Evolutionary conservation across 345 rosid species (phyloP), one percentile per base, ranked within the genome.

Genomic region (Orychophragmus violaceus): DNA sequence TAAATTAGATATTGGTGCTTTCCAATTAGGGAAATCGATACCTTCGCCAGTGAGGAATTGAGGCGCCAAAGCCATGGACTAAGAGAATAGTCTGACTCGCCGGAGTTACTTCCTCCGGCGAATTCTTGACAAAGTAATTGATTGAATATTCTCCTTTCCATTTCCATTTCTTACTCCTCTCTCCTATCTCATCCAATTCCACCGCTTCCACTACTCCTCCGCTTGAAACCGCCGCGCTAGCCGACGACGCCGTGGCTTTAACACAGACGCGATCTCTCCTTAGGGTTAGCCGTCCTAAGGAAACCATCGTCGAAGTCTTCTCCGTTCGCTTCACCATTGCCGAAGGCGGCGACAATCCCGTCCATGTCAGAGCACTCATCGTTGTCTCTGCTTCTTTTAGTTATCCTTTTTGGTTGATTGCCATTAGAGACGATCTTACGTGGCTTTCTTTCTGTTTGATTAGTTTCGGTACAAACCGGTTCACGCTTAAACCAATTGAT

Each of bases 11-110:
- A 32, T 5, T 55, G 18, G 14, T 28, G 53, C 23, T 56, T 41
- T 8, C 23, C 1, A 36, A 65, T n/a, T 5, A 22, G 4, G 44
- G 18, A 33, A 17, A 24, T 1, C 1, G 11, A 46, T 71, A 87
- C 96, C 92, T 87, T 76, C 95, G 83, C 96, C 96, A 85, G 45
- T 89, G 96, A 73, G 96, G 87, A 79, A 92, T 81, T 23, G 95
- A 92, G 57, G 96, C 98, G 6, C 96, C 95, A 54, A 92, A 92
- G 41, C 98, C 98, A 51, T 89, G 98, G 61, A 92, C 87, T 39
- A 87, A 93, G 52, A 89, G 92, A 62, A 87, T 65, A 29, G 89
- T 76, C 29, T 71, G 72, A 56, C 64, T 76, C 50, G 63, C 66
- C 57, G 90, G 71, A 41, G 36, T 65, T 13, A 70, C 27, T 32